Percentiles rank a stretch among this genome's conserved stretches.
Evolutionary conservation across 225 moss, liverwort and hornwort species (phyloP).

Genomic region (Marchantia paleacea): DNA sequence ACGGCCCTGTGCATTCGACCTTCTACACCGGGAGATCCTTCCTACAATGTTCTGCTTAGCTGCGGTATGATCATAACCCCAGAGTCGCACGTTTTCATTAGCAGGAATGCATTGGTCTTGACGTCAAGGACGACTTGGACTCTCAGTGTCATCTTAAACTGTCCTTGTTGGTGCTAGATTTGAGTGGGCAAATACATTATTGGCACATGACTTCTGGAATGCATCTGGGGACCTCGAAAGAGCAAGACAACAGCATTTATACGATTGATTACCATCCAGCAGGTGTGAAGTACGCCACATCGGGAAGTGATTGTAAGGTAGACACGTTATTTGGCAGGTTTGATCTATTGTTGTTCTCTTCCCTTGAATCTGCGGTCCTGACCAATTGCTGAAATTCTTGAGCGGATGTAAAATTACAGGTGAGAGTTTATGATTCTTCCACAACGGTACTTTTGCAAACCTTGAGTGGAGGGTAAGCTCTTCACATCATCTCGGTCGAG

Average conservation of each 20-base stretch:
- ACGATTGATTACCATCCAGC: constrained; percentile 55
- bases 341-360: not conserved
- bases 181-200: constrained; percentile 63
- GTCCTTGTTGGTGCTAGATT: constrained; percentile 40
- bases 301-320: constrained; percentile 74
- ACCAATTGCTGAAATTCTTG: not conserved
- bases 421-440: constrained; percentile 65
- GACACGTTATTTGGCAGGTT: not conserved
- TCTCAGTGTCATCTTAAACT: not conserved
- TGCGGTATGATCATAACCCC: constrained; percentile 49
- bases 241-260: constrained; percentile 57
- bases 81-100: not conserved
- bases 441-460: constrained; percentile 49
- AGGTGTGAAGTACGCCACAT: constrained; percentile 64
- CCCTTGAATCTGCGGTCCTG: not conserved
- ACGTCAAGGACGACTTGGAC: not conserved
- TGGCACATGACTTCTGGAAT: constrained; percentile 90
- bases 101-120: not conserved
- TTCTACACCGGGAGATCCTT: constrained; percentile 45
- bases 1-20: constrained; percentile 59
- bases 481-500: not conserved
- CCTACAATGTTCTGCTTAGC: constrained; percentile 59
- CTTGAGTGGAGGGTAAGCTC: constrained; percentile 60
- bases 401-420: constrained; percentile 28
- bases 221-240: constrained; percentile 50